phyloP scores from a whole-genome alignment of 2,329 filamentous ascomycete genomes.

The Nigrospora oryzae region DNA sequence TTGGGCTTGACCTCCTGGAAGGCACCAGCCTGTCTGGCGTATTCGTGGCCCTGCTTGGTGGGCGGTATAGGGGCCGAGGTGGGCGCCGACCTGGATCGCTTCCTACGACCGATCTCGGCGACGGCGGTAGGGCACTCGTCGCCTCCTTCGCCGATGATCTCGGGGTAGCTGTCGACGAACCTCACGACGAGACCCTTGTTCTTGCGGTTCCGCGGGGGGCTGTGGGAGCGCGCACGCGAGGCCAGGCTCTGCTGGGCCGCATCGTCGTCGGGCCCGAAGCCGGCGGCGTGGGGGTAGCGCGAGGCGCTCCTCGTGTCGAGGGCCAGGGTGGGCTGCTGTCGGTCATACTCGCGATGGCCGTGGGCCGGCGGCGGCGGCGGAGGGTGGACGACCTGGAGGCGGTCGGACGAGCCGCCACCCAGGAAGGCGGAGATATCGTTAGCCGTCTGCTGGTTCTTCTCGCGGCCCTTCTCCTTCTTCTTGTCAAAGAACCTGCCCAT shows the following conservation, averaged over 20 bases:
- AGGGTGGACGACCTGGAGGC: constrained; percentile 43
- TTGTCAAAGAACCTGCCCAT: constrained; percentile 55
- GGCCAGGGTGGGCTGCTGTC: constrained; percentile 30
- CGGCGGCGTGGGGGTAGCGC: constrained; percentile 48
- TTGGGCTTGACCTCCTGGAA: constrained; percentile 12
- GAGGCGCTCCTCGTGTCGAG: constrained; percentile 48
- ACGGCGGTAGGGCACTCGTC: constrained; percentile 72
- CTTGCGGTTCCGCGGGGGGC: constrained; percentile 41
- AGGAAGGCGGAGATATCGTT: constrained; percentile 53
- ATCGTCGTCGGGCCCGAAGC: constrained; percentile 34
- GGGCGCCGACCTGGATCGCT: constrained; percentile 29
- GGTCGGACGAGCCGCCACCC: constrained; percentile 43
- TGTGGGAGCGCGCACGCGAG: constrained; percentile 31
- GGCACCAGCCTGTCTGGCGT: constrained; percentile 13
- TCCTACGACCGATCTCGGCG: constrained; percentile 59
- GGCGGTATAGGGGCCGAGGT: constrained; percentile 21
- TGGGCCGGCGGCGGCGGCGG: constrained; percentile 29
- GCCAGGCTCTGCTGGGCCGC: constrained; percentile 33
- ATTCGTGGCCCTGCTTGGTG: constrained; percentile 18
- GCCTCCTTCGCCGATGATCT: constrained; percentile 84
- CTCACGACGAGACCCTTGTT: constrained; percentile 59
- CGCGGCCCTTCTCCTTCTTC: constrained; percentile 19
- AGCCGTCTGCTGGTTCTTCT: constrained; percentile 27
- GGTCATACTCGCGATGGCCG: constrained; percentile 11
- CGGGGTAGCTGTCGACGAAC: constrained; percentile 65